Base-by-base conservation (phyloP, 202 grass and related monocot species). In the Saccharum hybrid region DNA sequence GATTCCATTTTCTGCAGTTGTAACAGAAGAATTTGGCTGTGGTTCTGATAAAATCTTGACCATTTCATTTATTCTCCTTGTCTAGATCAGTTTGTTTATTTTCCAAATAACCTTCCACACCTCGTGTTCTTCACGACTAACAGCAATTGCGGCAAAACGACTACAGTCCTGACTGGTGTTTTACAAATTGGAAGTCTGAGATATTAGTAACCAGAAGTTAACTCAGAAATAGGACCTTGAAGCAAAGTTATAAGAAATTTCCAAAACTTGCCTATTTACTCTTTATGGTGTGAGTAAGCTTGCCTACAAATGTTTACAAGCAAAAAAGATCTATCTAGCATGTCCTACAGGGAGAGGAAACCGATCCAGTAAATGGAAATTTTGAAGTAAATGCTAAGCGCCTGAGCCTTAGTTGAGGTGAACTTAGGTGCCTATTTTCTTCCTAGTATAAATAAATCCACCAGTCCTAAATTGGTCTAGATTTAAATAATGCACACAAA, bases 251-350 rank as follows among this genome's bases (percentile, higher is more conserved):
- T 78, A 48, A 45, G 28, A 19, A 64, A 19, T 21, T 78, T 10
- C 9, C 45, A n/a, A 31, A 19, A 6, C 19, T 34, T 51, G 31
- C 2, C 26, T 52, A 73, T n/a, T n/a, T n/a, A n/a, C n/a, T n/a
- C n/a, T n/a, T n/a, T n/a, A n/a, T n/a, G n/a, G n/a, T n/a, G n/a
- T 26, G 26, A 54, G 36, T 51, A 56, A 43, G 16, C 11, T n/a
- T 38, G 38, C 19, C 66, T 42, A 22, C 1, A 41, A 28, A 62
- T 62, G 59, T 62, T 62, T 19, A 52, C 23, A 77, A 49, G 13
- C 37, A 62, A 75, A 34, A 11, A 63, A 75, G 18, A 9, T 74
- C 7, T 81, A 62, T 76, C 63, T 60, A 81, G 45, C 54, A 76
- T 70, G 23, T 54, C 43, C 63, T 52, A 36, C 40, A 14, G 42